Conservation (phyloP, 495 filamentous ascomycete genomes). For the Aspergillus taichungensis region DNA sequence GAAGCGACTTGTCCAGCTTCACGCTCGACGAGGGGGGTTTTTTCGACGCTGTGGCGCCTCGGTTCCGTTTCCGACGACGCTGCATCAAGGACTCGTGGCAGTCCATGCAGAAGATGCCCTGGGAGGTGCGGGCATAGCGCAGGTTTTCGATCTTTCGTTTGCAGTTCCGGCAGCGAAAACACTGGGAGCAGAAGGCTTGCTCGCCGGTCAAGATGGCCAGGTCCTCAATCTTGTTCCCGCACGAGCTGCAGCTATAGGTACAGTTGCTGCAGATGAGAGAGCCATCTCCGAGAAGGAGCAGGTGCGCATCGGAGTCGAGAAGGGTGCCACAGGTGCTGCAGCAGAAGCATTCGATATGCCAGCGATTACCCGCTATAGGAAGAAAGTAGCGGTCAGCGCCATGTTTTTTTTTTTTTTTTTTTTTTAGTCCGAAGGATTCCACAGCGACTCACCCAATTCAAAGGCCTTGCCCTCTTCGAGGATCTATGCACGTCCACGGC, state of each 20-base stretch:
- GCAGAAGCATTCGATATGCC: conserved; percentile 99
- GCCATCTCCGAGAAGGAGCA: conserved; percentile 92
- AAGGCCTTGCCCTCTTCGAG: conserved; percentile 98
- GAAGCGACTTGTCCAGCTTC: conserved; percentile 87
- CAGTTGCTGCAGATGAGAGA: conserved; percentile 99
- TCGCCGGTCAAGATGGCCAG: conserved; percentile 96
- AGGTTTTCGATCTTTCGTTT: conserved; percentile 98
- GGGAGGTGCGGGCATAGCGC: conserved; percentile 93
- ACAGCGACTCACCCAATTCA: conserved; percentile 68
- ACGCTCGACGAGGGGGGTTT: conserved; percentile 50
- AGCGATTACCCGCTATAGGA: conserved; percentile 80
- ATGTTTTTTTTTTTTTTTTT: too few relatives aligned
- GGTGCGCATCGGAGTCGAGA: conserved; percentile 96
- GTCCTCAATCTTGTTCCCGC: conserved; percentile 96
- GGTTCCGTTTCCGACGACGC: conserved; percentile 80
- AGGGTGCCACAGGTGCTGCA: conserved; percentile 94
- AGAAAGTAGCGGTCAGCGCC: conserved; percentile 11
- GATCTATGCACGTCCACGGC: conserved; percentile 48
- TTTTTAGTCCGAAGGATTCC: background rate
- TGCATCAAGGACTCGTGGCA: conserved; percentile 99
- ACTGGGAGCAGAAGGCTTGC: conserved; percentile 96
- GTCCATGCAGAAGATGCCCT: conserved; percentile 99
- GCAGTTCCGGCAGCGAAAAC: conserved; percentile 96
- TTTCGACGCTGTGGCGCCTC: conserved; percentile 41
- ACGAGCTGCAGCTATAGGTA: conserved; percentile 98